Conservation (phyloP, 345 rosid genomes). For the Moricandia arvensis region DNA sequence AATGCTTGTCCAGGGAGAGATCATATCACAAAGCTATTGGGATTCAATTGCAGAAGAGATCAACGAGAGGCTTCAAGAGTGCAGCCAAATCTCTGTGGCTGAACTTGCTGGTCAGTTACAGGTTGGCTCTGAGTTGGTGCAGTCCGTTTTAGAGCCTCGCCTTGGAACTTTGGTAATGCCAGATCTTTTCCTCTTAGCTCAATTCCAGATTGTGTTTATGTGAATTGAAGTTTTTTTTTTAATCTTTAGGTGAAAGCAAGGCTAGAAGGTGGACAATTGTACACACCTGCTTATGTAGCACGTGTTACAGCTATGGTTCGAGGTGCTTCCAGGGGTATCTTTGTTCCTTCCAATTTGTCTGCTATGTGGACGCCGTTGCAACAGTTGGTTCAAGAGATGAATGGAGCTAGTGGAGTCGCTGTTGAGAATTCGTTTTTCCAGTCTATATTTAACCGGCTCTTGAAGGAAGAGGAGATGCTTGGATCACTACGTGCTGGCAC, state of each 20-base stretch:
- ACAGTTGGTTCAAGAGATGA: slow-evolving; percentile 82
- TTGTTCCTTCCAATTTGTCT: slow-evolving; percentile 81
- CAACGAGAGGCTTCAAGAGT: slow-evolving; percentile 93
- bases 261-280: slow-evolving; percentile 96
- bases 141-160: slow-evolving; percentile 84
- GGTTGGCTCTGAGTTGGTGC: slow-evolving; percentile 79
- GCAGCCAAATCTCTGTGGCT: slow-evolving; percentile 87
- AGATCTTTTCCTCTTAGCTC: slow-evolving; percentile 24
- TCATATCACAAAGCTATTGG: slow-evolving; percentile 90
- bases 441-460: slow-evolving; percentile 70
- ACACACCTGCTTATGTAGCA: slow-evolving; percentile 92
- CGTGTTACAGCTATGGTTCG: slow-evolving; percentile 94
- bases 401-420: slow-evolving; percentile 81
- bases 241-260: slow-evolving; percentile 77
- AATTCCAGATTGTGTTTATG: not conserved
- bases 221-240: slow-evolving; percentile 8
- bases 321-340: slow-evolving; percentile 87
- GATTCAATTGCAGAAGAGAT: slow-evolving; percentile 89
- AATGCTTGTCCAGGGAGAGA: slow-evolving; percentile 80
- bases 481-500: slow-evolving; percentile 97
- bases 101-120: slow-evolving; percentile 87
- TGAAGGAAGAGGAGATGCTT: slow-evolving; percentile 81
- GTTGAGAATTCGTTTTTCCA: slow-evolving; percentile 84
- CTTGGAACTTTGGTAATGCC: slow-evolving; percentile 79
- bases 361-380: slow-evolving; percentile 74